Conservation (phyloP, 2,329 filamentous ascomycete species). For the Chaetomium sp. region DNA sequence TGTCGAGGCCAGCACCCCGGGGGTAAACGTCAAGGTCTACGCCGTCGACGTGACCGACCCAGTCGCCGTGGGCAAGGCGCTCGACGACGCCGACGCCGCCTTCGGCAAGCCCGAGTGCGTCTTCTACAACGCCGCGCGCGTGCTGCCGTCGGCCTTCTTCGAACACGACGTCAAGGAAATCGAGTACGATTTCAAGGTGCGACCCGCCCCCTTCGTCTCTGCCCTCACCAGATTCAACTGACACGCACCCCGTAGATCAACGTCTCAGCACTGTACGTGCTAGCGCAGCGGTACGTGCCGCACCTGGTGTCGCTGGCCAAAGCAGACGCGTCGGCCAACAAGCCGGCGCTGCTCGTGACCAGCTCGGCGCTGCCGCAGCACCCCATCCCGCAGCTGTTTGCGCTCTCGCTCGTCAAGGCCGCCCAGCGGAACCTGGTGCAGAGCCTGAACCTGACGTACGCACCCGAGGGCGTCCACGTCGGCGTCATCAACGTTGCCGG, state of each 20-base stretch:
- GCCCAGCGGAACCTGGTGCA: constrained; percentile 54
- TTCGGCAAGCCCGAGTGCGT: constrained; percentile 51
- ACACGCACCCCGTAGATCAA: constrained; percentile 42
- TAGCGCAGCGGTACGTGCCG: constrained; percentile 52
- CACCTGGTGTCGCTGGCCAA: constrained; percentile 42
- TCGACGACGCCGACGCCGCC: constrained; percentile 46
- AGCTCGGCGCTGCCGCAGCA: constrained; percentile 51
- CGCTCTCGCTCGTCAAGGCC: constrained; percentile 53
- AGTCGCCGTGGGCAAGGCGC: constrained; percentile 41
- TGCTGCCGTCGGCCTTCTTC: constrained; percentile 47
- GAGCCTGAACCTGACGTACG: constrained; percentile 46
- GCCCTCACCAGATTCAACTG: background rate
- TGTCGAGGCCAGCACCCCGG: constrained; percentile 36
- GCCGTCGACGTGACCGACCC: constrained; percentile 49
- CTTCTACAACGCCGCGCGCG: constrained; percentile 56
- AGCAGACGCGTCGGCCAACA: constrained; percentile 33
- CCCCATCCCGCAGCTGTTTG: constrained; percentile 51
- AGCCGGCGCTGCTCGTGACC: constrained; percentile 53
- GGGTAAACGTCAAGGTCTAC: constrained; percentile 46
- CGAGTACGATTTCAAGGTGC: constrained; percentile 53
- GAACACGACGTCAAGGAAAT: constrained; percentile 48
- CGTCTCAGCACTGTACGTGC: constrained; percentile 50
- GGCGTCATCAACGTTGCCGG: constrained; percentile 52
- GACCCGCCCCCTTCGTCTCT: background rate
- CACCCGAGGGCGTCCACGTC: constrained; percentile 47